These are phyloP conservation scores for Yamadazyma kanchanaburiensis DNA, from an alignment of 1,139 yeast genomes.

Conservation along the genomic window DNA sequence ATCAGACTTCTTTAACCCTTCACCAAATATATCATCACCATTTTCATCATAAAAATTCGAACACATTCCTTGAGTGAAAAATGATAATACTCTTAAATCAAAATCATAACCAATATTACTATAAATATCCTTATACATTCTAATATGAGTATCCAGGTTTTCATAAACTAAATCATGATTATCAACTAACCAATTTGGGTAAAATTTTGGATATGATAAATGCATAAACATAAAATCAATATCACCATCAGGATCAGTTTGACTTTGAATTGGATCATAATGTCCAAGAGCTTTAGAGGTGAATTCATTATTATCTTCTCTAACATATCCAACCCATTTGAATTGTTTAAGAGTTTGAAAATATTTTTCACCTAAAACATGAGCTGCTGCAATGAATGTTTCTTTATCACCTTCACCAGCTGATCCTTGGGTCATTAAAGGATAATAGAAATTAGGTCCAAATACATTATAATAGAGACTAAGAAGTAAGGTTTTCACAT, in stretches of 20 bases:
- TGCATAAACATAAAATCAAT: slow-evolving; percentile 49
- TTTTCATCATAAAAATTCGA: slow-evolving; percentile 28
- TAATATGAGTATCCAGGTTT: slow-evolving; percentile 34
- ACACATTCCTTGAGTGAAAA: slow-evolving; percentile 39
- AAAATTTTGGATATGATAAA: slow-evolving; percentile 62
- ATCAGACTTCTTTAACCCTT: slow-evolving; percentile 12
- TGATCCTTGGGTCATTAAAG: slow-evolving; percentile 61
- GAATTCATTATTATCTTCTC: slow-evolving; percentile 32
- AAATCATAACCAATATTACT: slow-evolving; percentile 49
- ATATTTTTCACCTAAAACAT: slow-evolving; percentile 44
- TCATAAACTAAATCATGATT: slow-evolving; percentile 43
- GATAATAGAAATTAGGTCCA: slow-evolving; percentile 60
- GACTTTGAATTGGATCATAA: slow-evolving; percentile 46
- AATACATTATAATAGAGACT: slow-evolving; percentile 57
- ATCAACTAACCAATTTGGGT: slow-evolving; percentile 47
- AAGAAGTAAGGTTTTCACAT: slow-evolving; percentile 47
- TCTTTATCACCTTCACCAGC: slow-evolving; percentile 77
- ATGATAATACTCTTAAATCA: slow-evolving; percentile 40
- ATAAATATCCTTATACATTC: slow-evolving; percentile 44
- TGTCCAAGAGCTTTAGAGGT: slow-evolving; percentile 59
- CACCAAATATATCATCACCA: slow-evolving; percentile 29
- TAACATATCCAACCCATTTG: slow-evolving; percentile 51
- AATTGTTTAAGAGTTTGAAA: slow-evolving; percentile 52
- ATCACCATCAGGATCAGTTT: slow-evolving; percentile 14
- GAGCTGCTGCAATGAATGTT: slow-evolving; percentile 64